Evolutionary conservation across 805 yeast species (phyloP), one percentile per base, ranked within the genome.

Genomic region (Lachancea lanzarotensis): DNA sequence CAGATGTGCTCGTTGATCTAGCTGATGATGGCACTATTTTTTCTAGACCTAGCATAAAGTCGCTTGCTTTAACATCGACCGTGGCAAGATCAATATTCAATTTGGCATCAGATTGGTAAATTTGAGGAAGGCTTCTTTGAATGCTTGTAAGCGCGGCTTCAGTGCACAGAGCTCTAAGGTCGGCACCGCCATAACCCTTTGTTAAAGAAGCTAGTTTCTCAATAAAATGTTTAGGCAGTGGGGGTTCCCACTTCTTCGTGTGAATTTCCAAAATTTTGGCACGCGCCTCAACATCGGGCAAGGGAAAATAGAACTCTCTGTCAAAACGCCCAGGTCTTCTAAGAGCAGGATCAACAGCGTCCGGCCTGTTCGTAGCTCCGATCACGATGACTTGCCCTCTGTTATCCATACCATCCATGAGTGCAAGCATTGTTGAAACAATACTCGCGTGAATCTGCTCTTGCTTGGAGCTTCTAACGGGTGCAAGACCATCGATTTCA

Each of bases 361-460:
- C 98, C 0, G 98, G 98, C 59, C 98, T 73, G 66, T 93, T 93
- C 0, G 98, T 93, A 1, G 98, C 98, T 47, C 98, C 98, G 54
- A 93, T 90, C 2, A 93, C 96, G 52, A 93, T 91, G 16, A 93
- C 98, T 62, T 93, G 98, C 7, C 98, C 98, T 62, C 98, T 79
- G 54, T 89, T 89, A 62, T 91, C 98, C 98, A 93, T 93, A 56
- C 98, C 98, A 65, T 93, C 98, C 98, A 93, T 93, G 42, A 93
- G 69, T 0, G 98, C 98, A 51, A 93, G 75, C 56, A 93, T 69
- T 0, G 98, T 93, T 4, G 97, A 89, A 2, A 93, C 98, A 48
- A 93, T 93, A 50, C 95, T 84, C 3, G 98, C 96, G 65, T 93
- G 98, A 48, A 93, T 93, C 66, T 93, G 99, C 63, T 93, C 99